These are phyloP conservation scores for Brettanomyces nanus DNA, from an alignment of 805 yeast species.

Conservation along the genomic window DNA sequence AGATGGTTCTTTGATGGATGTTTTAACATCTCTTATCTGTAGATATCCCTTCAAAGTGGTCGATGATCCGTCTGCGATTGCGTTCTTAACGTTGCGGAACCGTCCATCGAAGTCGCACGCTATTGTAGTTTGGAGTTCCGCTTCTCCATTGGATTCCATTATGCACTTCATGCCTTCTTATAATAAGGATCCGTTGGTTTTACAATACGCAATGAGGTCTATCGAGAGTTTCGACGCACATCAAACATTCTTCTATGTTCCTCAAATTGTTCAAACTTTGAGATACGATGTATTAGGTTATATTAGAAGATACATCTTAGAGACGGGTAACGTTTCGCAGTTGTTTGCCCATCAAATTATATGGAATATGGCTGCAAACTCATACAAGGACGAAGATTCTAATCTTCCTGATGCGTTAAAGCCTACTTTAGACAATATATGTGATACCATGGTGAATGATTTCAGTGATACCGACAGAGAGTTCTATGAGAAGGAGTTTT, in stretches of 20 bases:
- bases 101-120: conserved; percentile 7
- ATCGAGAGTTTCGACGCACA: conserved; percentile 82
- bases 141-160: conserved; percentile 79
- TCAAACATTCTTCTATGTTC: conserved; percentile 90
- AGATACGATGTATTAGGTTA: conserved; percentile 79
- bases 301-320: conserved; percentile 80
- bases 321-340: conserved; percentile 85
- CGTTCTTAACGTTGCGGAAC: conserved; percentile 33
- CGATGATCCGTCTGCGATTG: conserved; percentile 49
- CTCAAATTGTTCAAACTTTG: conserved; percentile 91
- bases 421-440: conserved; percentile 72
- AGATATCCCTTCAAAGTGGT: conserved; percentile 54
- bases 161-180: conserved; percentile 72
- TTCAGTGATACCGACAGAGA: conserved; percentile 53
- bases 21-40: conserved; percentile 37
- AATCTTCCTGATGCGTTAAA: conserved; percentile 72
- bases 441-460: conserved; percentile 49
- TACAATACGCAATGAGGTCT: conserved; percentile 88
- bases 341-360: conserved; percentile 95
- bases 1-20: conserved; percentile 27
- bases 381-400: conserved; percentile 84
- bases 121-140: conserved; percentile 56
- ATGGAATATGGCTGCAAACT: conserved; percentile 95
- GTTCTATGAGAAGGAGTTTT: conserved; percentile 77
- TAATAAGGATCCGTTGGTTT: conserved; percentile 53